Percentiles rank a stretch among this genome's conserved stretches.
Conservation (phyloP, 2,329 filamentous ascomycete species). For the Ophiostoma ips region DNA sequence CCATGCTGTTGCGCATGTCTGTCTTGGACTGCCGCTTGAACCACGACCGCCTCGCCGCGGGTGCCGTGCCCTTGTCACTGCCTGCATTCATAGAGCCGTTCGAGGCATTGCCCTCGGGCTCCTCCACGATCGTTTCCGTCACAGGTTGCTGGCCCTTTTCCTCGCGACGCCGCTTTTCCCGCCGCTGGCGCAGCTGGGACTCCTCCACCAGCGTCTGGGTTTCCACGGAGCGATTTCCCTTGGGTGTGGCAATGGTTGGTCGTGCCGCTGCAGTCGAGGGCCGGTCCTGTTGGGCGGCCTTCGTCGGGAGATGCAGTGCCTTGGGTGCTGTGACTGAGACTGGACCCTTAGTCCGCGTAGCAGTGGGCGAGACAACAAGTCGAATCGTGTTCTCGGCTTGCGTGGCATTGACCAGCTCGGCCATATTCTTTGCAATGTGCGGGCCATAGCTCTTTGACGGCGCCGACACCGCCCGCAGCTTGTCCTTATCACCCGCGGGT, state of each 20-base stretch:
- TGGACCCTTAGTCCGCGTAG: slow-evolving; percentile 1
- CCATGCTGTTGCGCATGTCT: slow-evolving; percentile 12
- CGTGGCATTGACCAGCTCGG: slow-evolving; percentile 4
- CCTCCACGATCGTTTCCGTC: slow-evolving; percentile 10
- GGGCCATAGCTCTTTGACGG: slow-evolving; percentile 21
- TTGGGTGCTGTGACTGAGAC: not conserved
- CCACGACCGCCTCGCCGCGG: slow-evolving; percentile 10
- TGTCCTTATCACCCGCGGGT: slow-evolving; percentile 17
- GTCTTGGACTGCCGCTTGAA: slow-evolving; percentile 14
- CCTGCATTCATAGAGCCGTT: slow-evolving; percentile 2
- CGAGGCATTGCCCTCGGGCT: not conserved
- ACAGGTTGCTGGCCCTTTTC: not conserved
- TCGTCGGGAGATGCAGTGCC: slow-evolving; percentile 6
- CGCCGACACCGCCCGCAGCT: slow-evolving; percentile 32
- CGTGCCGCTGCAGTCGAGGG: not conserved
- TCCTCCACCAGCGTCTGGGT: not conserved
- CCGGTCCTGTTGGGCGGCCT: not conserved
- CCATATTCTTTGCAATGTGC: slow-evolving; percentile 9
- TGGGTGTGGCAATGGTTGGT: not conserved
- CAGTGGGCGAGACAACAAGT: slow-evolving; percentile 11
- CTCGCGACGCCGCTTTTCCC: not conserved
- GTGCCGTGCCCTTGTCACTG: slow-evolving; percentile 1
- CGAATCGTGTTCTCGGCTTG: slow-evolving; percentile 13
- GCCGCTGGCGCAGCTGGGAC: not conserved
- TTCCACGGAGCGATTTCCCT: not conserved